Evolutionary conservation across 2,329 filamentous ascomycete genomes (phyloP).

Genomic region (Lecanicillium sp.): DNA sequence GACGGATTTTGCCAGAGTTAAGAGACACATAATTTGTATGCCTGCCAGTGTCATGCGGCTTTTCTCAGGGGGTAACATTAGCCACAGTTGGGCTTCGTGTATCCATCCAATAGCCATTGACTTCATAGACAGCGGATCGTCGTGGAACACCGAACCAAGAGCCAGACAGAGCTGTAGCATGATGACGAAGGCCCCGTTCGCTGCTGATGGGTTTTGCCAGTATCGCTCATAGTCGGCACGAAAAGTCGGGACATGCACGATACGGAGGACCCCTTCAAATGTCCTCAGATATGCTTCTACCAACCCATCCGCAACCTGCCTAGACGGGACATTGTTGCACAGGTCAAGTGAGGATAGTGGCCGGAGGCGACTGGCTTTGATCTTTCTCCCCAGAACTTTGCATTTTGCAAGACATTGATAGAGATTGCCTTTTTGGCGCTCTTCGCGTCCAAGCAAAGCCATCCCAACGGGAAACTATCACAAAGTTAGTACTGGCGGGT

Average conservation of each 20-base stretch:
- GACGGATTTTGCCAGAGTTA: slow-evolving; percentile 39
- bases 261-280: slow-evolving; percentile 46
- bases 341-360: slow-evolving; percentile 26
- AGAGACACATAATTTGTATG: slow-evolving; percentile 44
- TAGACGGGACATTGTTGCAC: slow-evolving; percentile 29
- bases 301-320: slow-evolving; percentile 38
- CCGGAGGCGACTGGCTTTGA: slow-evolving; percentile 32
- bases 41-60: slow-evolving; percentile 36
- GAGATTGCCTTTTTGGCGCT: slow-evolving; percentile 20
- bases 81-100: slow-evolving; percentile 43
- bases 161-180: slow-evolving; percentile 46
- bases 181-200: slow-evolving; percentile 37
- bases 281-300: slow-evolving; percentile 46
- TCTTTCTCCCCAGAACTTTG: slow-evolving; percentile 30
- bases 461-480: slow-evolving; percentile 22
- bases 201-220: slow-evolving; percentile 33
- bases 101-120: slow-evolving; percentile 39
- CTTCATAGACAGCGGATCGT: slow-evolving; percentile 34
- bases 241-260: slow-evolving; percentile 51
- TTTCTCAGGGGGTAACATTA: slow-evolving; percentile 38
- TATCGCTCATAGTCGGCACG: slow-evolving; percentile 41
- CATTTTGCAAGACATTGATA: slow-evolving; percentile 26
- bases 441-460: slow-evolving; percentile 16
- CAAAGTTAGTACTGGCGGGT: not conserved
- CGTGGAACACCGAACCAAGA: slow-evolving; percentile 39